A percentile compares a stretch with the other conserved stretches of the same genome.
Conservation (phyloP, 140 eudicot genomes). For the Anethum foeniculum region DNA sequence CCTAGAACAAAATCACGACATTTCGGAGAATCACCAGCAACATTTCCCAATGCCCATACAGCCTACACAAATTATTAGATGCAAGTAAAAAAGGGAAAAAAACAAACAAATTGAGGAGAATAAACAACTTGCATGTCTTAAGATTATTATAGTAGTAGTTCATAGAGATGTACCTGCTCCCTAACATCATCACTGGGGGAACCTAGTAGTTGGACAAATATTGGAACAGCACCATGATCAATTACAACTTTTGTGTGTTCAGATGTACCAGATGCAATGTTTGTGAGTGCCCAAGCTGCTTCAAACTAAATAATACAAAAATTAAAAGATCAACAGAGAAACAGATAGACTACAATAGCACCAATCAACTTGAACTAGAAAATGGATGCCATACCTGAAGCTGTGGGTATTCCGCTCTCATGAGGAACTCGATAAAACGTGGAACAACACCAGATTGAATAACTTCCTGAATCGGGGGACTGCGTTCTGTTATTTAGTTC, state of each 20-base stretch:
- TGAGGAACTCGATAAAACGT: slow-evolving; percentile 36
- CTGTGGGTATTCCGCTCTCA: slow-evolving; percentile 38
- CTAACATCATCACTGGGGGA: slow-evolving; percentile 69
- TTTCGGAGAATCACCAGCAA: slow-evolving; percentile 48
- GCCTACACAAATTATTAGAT: slow-evolving; percentile 21
- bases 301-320: slow-evolving; percentile 30
- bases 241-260: slow-evolving; percentile 57
- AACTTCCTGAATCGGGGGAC: slow-evolving; percentile 44
- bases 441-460: slow-evolving; percentile 43
- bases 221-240: slow-evolving; percentile 67
- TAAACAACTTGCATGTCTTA: neutral
- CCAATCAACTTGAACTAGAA: neutral
- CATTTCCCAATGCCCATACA: slow-evolving; percentile 49
- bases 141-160: neutral
- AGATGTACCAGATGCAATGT: slow-evolving; percentile 70
- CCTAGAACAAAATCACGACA: slow-evolving; percentile 43
- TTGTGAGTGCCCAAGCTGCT: slow-evolving; percentile 64
- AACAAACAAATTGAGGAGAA: neutral
- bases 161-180: slow-evolving; percentile 41
- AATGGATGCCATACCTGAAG: slow-evolving; percentile 27
- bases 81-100: neutral
- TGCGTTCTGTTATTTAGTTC: slow-evolving; percentile 24
- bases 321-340: too few relatives aligned
- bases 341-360: neutral
- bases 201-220: slow-evolving; percentile 44